Evolutionary conservation across 257 asterid species (phyloP), one percentile per base, ranked within the genome.

Genomic region (Solanum boliviense): DNA sequence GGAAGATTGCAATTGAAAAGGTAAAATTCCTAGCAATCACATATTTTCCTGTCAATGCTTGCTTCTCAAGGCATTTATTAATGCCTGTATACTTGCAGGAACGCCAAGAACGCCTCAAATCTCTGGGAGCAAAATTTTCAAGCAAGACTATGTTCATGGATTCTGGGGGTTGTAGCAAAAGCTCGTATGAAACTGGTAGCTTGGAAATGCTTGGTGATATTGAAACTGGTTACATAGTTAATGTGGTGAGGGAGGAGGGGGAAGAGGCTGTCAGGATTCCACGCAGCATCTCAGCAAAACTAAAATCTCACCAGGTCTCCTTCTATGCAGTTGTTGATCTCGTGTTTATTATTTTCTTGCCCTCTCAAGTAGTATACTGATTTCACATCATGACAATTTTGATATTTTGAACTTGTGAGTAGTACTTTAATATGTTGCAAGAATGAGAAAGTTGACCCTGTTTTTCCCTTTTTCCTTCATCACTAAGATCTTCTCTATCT

Each of bases 41-140:
- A 44, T 86, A 44, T 44, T 25, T 25, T 70, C 23, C 12, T 31
- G 56, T 62, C 56, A 32, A 48, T 35, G 27, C 44, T 86, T 46
- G 58, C 44, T 86, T 21, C 48, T 62, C 16, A 72, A 21, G 32
- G 75, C 34, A 36, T 82, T 39, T 23, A 36, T 38, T 60, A 35
- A 34, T 12, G 41, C 58, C 35, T 25, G 39, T 48, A 83, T 44
- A 67, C 79, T 87, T 92, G 58, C 93, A 97, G 99, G 99, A 97
- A 90, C 98, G 99, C 31, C 99, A 97, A 94, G 99, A 97, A 87
- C 96, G 99, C 68, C 98, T 97, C 58, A 97, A 97, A 93, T 96
- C 99, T 75, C 91, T 97, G 94, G 98, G 91, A 89, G 98, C 97
- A 79, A 94, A 94, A 86, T 92, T 95, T 88, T 94, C 98, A 34